Evolutionary conservation across 352 stramenopile species (phyloP).

Genomic region (Pythium angustatum): DNA sequence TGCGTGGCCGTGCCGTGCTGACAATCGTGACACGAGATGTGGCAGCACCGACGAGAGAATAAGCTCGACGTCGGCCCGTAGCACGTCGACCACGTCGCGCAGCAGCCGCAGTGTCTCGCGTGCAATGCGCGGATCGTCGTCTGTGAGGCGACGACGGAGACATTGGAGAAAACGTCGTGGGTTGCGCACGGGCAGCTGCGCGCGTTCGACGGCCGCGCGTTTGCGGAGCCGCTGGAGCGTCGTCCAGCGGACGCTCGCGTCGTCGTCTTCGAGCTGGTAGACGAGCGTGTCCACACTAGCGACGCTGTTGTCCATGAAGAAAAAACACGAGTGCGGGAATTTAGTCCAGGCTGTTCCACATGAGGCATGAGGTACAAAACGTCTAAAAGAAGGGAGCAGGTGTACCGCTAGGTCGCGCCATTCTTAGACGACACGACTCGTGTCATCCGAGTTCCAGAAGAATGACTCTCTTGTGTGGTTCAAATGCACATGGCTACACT

Average conservation of each 20-base stretch:
- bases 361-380: background rate
- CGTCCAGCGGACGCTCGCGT: slow-evolving; percentile 46
- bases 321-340: no score
- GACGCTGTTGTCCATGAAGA: slow-evolving; percentile 20
- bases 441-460: background rate
- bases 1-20: no score
- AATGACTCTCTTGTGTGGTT: background rate
- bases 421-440: slow-evolving; percentile 1
- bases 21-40: slow-evolving; percentile 56
- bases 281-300: slow-evolving; percentile 65
- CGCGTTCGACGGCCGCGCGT: slow-evolving; percentile 59
- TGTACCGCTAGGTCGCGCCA: no score
- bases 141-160: slow-evolving; percentile 53
- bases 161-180: slow-evolving; percentile 72
- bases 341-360: no score
- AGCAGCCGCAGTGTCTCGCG: slow-evolving; percentile 59
- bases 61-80: slow-evolving; percentile 66
- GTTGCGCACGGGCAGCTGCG: slow-evolving; percentile 74
- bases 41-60: slow-evolving; percentile 68
- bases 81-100: slow-evolving; percentile 63
- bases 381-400: no score
- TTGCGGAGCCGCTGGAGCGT: slow-evolving; percentile 68
- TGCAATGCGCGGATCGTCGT: slow-evolving; percentile 41
- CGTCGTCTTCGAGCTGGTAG: slow-evolving; percentile 80
- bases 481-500: background rate